These are phyloP conservation scores for Rhizoctonia solani DNA, from an alignment of 1,284 basidiomycete species.

Conservation along the genomic window DNA sequence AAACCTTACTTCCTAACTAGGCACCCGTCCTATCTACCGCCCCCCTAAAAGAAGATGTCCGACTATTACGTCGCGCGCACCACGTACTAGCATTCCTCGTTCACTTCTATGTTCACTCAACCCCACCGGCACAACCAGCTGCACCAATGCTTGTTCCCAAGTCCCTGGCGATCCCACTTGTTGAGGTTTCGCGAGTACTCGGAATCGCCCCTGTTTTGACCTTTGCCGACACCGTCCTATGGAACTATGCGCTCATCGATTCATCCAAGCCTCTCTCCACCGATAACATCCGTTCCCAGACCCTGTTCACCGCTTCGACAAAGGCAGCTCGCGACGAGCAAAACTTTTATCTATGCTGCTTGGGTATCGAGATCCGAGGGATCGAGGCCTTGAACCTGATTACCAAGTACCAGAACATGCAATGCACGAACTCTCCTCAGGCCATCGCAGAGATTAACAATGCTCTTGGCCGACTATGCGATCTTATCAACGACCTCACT, in stretches of 20 bases:
- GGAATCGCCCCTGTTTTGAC: conserved; percentile 61
- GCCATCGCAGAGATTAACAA: conserved; percentile 50
- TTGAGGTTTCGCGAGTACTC: conserved; percentile 52
- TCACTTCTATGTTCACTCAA: conserved; percentile 59
- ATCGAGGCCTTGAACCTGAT: conserved; percentile 56
- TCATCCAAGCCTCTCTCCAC: conserved; percentile 44
- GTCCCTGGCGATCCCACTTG: conserved; percentile 53
- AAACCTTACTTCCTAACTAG: conserved; percentile 29
- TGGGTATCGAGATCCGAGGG: conserved; percentile 58
- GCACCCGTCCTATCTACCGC: conserved; percentile 47
- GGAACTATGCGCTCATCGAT: conserved; percentile 52
- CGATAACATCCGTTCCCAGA: conserved; percentile 47
- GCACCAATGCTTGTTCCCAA: conserved; percentile 47
- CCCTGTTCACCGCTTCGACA: conserved; percentile 53
- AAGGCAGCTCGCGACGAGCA: conserved; percentile 50
- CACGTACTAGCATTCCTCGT: conserved; percentile 57
- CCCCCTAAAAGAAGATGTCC: conserved; percentile 43
- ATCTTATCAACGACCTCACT: conserved; percentile 51
- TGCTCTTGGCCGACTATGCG: conserved; percentile 51
- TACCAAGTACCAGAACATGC: conserved; percentile 36
- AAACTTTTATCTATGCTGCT: conserved; percentile 60
- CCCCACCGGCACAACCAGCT: conserved; percentile 41
- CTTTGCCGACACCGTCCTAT: conserved; percentile 62
- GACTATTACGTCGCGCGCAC: conserved; percentile 54
- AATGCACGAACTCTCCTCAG: conserved; percentile 31